Evolutionary conservation across 1,284 basidiomycete genomes (phyloP).

Genomic region (Moesziomyces globuligerus): DNA sequence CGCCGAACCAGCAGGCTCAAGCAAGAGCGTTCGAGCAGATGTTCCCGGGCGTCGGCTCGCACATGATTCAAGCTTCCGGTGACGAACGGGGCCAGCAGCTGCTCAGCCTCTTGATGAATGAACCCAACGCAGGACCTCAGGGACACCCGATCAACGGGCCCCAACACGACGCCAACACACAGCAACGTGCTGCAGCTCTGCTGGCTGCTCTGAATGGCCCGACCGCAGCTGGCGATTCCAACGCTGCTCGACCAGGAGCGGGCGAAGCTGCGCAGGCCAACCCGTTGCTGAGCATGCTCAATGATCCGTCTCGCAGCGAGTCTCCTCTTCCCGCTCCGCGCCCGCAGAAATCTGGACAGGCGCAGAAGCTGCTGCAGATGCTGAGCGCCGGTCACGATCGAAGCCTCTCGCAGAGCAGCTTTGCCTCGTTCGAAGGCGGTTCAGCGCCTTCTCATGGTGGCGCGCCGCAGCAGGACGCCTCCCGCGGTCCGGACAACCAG

Average conservation of each 20-base stretch:
- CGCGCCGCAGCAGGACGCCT: constrained; percentile 12
- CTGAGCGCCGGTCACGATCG: constrained; percentile 44
- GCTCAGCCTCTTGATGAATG: constrained; percentile 40
- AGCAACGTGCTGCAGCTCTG: constrained; percentile 29
- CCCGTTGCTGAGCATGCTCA: constrained; percentile 44
- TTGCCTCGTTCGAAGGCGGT: constrained; percentile 26
- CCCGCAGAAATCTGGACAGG: constrained; percentile 52
- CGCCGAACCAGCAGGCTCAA: constrained; percentile 4
- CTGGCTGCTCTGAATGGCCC: constrained; percentile 38
- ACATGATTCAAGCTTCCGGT: constrained; percentile 49
- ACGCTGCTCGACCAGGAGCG: constrained; percentile 1
- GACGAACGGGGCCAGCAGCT: constrained; percentile 50
- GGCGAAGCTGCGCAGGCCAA: constrained; percentile 1
- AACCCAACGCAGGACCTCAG: constrained; percentile 13
- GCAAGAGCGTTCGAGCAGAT: constrained; percentile 18
- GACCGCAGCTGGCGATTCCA: not conserved
- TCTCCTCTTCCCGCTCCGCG: constrained; percentile 56
- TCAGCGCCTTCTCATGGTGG: constrained; percentile 6
- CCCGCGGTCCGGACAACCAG: constrained; percentile 3
- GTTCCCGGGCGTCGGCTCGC: constrained; percentile 36
- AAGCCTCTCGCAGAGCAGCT: constrained; percentile 36
- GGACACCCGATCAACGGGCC: constrained; percentile 3
- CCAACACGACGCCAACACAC: constrained; percentile 10
- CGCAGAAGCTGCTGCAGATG: constrained; percentile 54
- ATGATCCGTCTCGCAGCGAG: constrained; percentile 39